Evolutionary conservation across 441 rosid species (phyloP), one percentile per base, ranked within the genome.

Genomic region (Rhodomyrtus psidioides): DNA sequence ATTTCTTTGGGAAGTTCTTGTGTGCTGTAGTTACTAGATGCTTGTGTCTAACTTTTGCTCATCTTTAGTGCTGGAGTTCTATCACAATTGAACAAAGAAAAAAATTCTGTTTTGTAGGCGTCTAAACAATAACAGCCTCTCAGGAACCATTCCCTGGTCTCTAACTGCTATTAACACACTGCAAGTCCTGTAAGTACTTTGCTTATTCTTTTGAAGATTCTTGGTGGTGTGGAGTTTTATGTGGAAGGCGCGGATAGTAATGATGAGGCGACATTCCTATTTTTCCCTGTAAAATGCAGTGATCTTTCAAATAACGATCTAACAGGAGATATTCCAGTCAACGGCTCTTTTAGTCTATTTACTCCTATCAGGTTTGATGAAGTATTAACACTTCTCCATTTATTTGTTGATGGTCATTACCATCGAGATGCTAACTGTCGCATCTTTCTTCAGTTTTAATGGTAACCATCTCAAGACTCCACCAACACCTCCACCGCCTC

Each of bases 171-270:
- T 97, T 55, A 9, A 0, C n/a, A 24, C 94, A 85, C 90, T 97
- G 90, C 98, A 95, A 97, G 97, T 97, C 87, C 93, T 97, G 98
- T 97, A 89, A 95, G 99, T 95, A 76, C 79, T 83, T 65, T 83
- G 26, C 70, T 85, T 21, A 84, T 85, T 57, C 56, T 60, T 86
- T 57, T 30, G 44, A 83, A 57, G 46, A 51, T 17, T 82, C 39
- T 57, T 70, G 51, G 42, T 12, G 49, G n/a, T 70, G 7, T n/a
- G 6, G 79, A 54, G 49, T 82, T 24, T 53, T 42, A 21, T 28
- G 58, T 21, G 4, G 58, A 53, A n/a, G 60, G 60, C 0, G 2
- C 7, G 27, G 59, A 82, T 12, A 30, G 60, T 57, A 82, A 55
- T 54, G 84, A 82, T 81, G 83, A 49, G 28, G 55, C 8, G 6